Evolutionary conservation across 2,329 filamentous ascomycete genomes (phyloP).

Genomic region (Hypoxylon sp.): DNA sequence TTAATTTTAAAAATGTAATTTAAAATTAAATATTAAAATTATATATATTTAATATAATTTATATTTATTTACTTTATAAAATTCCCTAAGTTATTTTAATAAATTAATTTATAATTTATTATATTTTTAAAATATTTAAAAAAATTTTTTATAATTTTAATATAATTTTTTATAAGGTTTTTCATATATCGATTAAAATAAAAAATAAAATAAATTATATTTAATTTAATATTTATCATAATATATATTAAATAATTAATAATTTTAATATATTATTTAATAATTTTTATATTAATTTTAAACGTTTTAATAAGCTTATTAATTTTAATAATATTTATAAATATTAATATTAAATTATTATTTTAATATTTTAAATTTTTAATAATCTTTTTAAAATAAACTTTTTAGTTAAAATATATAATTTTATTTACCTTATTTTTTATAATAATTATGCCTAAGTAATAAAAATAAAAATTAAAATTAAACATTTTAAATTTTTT

Average conservation of each 20-base stretch:
- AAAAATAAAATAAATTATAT: conserved; percentile 21
- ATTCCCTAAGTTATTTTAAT: conserved; percentile 1
- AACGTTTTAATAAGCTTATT: conserved; percentile 18
- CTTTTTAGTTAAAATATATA: conserved; percentile 20
- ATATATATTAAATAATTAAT: conserved; percentile 28
- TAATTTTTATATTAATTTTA: not conserved
- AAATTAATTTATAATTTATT: no score
- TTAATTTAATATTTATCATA: conserved; percentile 16
- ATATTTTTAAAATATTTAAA: no score
- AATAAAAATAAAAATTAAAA: conserved; percentile 21
- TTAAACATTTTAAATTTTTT: conserved; percentile 28
- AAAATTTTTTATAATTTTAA: conserved; percentile 21
- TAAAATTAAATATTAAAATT: conserved; percentile 12
- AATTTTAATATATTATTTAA: conserved; percentile 24
- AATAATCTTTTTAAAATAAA: no score
- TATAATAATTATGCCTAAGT: conserved; percentile 22
- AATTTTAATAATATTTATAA: conserved; percentile 21
- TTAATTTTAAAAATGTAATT: conserved; percentile 16
- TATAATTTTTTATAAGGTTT: no score
- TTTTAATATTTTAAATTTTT: conserved; percentile 25
- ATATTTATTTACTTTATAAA: not conserved
- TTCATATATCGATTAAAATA: conserved; percentile 26
- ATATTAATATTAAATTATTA: conserved; percentile 8
- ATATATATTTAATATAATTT: conserved; percentile 19
- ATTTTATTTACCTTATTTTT: conserved; percentile 17